Evolutionary conservation across 768 basidiomycete genomes (phyloP).

Genomic region (Boletus insuetus): DNA sequence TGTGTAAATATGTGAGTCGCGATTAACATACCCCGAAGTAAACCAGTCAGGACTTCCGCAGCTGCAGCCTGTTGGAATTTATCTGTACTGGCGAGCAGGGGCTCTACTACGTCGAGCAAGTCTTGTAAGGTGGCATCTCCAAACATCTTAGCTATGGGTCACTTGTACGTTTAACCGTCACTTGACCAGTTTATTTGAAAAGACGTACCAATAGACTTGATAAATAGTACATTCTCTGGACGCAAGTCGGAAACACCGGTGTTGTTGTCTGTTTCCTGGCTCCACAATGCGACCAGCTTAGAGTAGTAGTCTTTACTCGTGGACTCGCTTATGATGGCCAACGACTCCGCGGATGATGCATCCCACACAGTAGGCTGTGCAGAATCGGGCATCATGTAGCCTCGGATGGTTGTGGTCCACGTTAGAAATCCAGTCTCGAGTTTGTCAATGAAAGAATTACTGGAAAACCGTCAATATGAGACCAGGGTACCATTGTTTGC

Average conservation of each 20-base stretch:
- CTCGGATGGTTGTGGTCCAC: constrained; percentile 66
- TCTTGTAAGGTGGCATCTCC: constrained; percentile 50
- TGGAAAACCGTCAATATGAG: constrained; percentile 17
- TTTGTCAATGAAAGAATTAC: constrained; percentile 66
- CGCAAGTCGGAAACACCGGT: constrained; percentile 54
- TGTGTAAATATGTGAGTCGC: background rate
- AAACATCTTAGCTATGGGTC: constrained; percentile 60
- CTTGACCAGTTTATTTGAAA: constrained; percentile 37
- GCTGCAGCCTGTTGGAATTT: constrained; percentile 86
- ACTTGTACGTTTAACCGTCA: constrained; percentile 27
- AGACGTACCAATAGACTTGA: constrained; percentile 47
- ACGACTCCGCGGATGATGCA: constrained; percentile 41
- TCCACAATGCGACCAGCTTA: constrained; percentile 63
- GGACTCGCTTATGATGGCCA: constrained; percentile 50
- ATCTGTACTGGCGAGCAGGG: constrained; percentile 60
- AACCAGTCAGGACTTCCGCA: constrained; percentile 68
- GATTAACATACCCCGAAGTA: constrained; percentile 59
- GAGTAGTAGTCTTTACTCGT: constrained; percentile 56
- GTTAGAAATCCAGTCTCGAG: constrained; percentile 73
- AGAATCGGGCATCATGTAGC: constrained; percentile 43
- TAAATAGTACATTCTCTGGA: constrained; percentile 45
- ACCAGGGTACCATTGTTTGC: background rate
- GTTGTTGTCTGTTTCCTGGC: constrained; percentile 73
- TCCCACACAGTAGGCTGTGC: constrained; percentile 52
- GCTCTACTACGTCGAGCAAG: constrained; percentile 55